Base-by-base conservation (phyloP, 257 asterid genomes). In the Leptodermis oblonga region DNA sequence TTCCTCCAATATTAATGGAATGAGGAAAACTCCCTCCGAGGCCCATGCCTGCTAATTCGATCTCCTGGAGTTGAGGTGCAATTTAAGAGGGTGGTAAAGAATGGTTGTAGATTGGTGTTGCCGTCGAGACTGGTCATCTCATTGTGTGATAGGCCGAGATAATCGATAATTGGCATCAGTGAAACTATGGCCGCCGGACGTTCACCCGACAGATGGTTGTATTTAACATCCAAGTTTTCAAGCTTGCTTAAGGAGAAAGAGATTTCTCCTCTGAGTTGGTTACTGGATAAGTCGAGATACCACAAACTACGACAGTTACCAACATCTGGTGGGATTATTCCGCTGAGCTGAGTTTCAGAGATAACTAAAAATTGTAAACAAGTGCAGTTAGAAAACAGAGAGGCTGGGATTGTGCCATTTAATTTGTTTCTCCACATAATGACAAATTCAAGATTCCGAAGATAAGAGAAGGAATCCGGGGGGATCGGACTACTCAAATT, bases 381-480 rank as follows among this genome's bases (percentile, higher is more conserved):
- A 18, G 87, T 84, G 68, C 87, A 84, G 75, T 84, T 84, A 62
- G 73, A 71, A 77, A 82, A 82, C 49, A 84, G 33, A 17, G 75
- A 51, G n/a, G n/a, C n/a, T n/a, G n/a, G n/a, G n/a, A n/a, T n/a
- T n/a, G n/a, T n/a, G n/a, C n/a, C n/a, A n/a, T n/a, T n/a, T n/a
- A n/a, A n/a, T n/a, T n/a, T n/a, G n/a, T n/a, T n/a, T n/a, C n/a
- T n/a, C n/a, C n/a, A n/a, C n/a, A n/a, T n/a, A n/a, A n/a, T n/a
- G n/a, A n/a, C n/a, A n/a, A n/a, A n/a, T n/a, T n/a, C n/a, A n/a
- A n/a, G n/a, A n/a, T n/a, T n/a, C n/a, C n/a, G n/a, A n/a, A n/a
- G n/a, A n/a, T n/a, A n/a, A n/a, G n/a, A n/a, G n/a, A n/a, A n/a
- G n/a, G n/a, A n/a, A n/a, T n/a, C n/a, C n/a, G n/a, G n/a, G n/a